Evolutionary conservation across 768 basidiomycete species (phyloP).

Genomic region (Leccinellum rugosiceps): DNA sequence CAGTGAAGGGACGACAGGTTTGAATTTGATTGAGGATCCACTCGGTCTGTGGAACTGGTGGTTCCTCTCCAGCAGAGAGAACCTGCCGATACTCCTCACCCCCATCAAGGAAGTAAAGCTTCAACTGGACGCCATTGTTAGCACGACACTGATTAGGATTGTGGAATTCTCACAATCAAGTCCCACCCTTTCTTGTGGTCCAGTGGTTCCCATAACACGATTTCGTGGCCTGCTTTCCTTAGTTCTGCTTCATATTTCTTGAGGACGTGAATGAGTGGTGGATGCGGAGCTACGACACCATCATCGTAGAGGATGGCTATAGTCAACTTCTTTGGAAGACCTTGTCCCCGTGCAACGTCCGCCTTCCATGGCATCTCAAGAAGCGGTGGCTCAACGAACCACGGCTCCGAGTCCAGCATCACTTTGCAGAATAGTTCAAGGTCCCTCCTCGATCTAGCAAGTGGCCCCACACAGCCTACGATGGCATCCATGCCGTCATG

Average conservation of each 20-base stretch:
- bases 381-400: constrained; percentile 45
- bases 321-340: constrained; percentile 39
- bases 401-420: constrained; percentile 46
- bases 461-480: constrained; percentile 46
- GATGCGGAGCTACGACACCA: constrained; percentile 47
- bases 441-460: constrained; percentile 48
- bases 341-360: constrained; percentile 36
- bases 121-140: constrained; percentile 30
- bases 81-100: constrained; percentile 44
- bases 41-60: constrained; percentile 38
- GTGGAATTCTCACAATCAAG: constrained; percentile 36
- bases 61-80: constrained; percentile 33
- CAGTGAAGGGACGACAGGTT: constrained; percentile 35
- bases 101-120: constrained; percentile 49
- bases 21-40: constrained; percentile 44
- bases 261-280: constrained; percentile 44
- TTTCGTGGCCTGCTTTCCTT: constrained; percentile 46
- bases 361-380: constrained; percentile 49
- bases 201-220: constrained; percentile 47
- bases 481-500: constrained; percentile 55
- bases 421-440: constrained; percentile 46
- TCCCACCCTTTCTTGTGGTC: constrained; percentile 46
- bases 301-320: constrained; percentile 52
- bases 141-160: constrained; percentile 6
- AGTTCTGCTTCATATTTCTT: constrained; percentile 38